Base-by-base conservation (phyloP, 805 yeast species). In the Yamadazyma nakazawae region DNA sequence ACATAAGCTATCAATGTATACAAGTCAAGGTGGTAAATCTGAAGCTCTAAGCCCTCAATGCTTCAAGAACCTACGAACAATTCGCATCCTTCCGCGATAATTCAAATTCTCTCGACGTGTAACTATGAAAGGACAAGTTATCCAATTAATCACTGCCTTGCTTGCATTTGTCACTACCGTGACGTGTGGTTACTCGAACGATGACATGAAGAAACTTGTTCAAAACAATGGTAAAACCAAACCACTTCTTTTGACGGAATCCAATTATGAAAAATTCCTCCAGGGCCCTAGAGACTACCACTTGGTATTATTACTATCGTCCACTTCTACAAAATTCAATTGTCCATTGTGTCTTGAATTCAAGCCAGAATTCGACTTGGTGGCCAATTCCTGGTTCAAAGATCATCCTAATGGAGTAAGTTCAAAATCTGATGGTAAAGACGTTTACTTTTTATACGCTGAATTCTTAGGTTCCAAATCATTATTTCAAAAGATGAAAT, bases 341-440 rank as follows among this genome's bases (percentile, higher is more conserved):
- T 94, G 99, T 69, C 70, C 71, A 1, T 70, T 87, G 43, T 94
- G 99, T 75, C 55, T 68, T 9, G 81, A 82, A 37, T 76, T 86
- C 55, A 80, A 76, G 21, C 96, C 97, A 2, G 78, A 76, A 37
- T 87, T 64, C 57, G 76, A 76, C 14, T 59, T 66, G 37, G 64
- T 89, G 35, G 95, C 88, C 7, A 57, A 70, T 41, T 82, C 91
- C 19, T 77, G 75, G 66, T 60, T 67, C 46, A 60, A 72, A 34
- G 82, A 78, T 37, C 82, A 79, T 56, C 85, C 88, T 17, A 42
- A 63, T 14, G 75, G 75, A 13, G 49, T 67, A 16, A 50, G 57
- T 19, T 19, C 35, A 4, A 43, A 43, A n/a, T 14, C 35, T 17
- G 53, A 59, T 56, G 57, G 61, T 13, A 52, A 50, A 40, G 55